phyloP scores from a whole-genome alignment of 192 early-diverging fungal species.

The Entomortierella parvispora region DNA sequence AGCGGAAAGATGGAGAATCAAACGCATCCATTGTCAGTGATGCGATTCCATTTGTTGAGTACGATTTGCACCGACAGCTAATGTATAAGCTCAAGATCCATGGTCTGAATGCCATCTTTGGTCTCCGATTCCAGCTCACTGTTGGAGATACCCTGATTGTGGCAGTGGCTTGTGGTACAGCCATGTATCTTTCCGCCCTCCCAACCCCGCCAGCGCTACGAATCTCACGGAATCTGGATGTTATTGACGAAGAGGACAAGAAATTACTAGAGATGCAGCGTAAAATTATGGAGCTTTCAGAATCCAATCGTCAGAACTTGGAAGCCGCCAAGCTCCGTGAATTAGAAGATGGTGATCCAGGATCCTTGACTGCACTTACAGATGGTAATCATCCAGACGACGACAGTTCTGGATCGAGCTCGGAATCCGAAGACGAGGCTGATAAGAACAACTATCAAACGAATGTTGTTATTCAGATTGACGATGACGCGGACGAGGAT shows the following conservation, averaged over 20 bases:
- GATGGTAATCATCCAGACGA: conserved; percentile 37
- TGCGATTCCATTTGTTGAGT: conserved; percentile 83
- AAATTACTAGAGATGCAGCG: conserved; percentile 75
- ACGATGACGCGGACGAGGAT: conserved; percentile 86
- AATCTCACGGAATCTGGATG: conserved; percentile 77
- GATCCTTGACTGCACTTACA: conserved; percentile 14
- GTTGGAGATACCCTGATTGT: conserved; percentile 66
- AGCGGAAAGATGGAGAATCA: conserved; percentile 68
- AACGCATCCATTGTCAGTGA: conserved; percentile 78
- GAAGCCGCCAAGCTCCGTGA: conserved; percentile 60
- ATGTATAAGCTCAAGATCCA: conserved; percentile 82
- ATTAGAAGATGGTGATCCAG: conserved; percentile 24
- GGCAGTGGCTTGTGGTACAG: conserved; percentile 80
- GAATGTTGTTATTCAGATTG: conserved; percentile 77
- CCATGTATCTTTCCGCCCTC: conserved; percentile 73
- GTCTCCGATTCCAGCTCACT: conserved; percentile 61
- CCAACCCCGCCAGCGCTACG: conserved; percentile 76
- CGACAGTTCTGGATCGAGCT: conserved; percentile 31
- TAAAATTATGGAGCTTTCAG: conserved; percentile 71
- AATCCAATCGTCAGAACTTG: conserved; percentile 70
- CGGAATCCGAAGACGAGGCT: conserved; percentile 38
- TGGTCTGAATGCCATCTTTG: conserved; percentile 83
- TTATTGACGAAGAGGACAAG: conserved; percentile 78
- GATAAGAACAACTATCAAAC: conserved; percentile 50
- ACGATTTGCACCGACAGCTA: conserved; percentile 85